Evolutionary conservation across 2,329 filamentous ascomycete species (phyloP), one percentile per base, ranked within the genome.

Genomic region (Pseudocercospora pini-densiflorae): DNA sequence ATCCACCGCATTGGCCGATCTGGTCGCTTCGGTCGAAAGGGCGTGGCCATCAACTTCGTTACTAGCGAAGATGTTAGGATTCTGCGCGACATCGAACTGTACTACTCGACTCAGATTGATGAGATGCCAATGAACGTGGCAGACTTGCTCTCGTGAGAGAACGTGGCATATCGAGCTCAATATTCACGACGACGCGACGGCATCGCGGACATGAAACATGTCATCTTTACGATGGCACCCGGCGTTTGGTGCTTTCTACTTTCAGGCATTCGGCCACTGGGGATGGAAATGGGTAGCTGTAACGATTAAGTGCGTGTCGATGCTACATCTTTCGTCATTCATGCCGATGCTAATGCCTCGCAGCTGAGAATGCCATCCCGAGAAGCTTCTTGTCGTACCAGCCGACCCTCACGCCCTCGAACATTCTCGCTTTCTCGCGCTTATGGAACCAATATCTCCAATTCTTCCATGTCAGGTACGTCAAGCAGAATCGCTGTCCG

Each of bases 21-120:
- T 78, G 95, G 95, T 74, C 89, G 95, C 73, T 99, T 99, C 76
- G 95, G 95, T 76, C 89, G 95, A 76, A 99, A 99, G 85, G 95
- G 95, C 87, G 95, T 99, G 72, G 95, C 95, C 43, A 99, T 99
- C 86, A 99, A 99, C 85, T 99, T 99, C 77, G 95, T 99, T 72
- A 99, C 95, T 2, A 96, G 92, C 77, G 95, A 99, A 75, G 95
- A 99, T 79, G 95, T 99, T 67, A 91, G 95, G 78, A 99, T 99
- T 78, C 86, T 99, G 76, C 89, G 95, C 73, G 95, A 99, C 79
- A 99, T 99, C 76, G 95, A 99, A 93, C 90, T 97, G 76, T 97
- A 96, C 83, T 97, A 97, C 82, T 96, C 92, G 16, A 97, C 94
- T 55, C 94, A 97, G 83, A 97, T 97, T 73, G 94, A 97, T 75